Percentiles rank a stretch among this genome's conserved stretches.
These are phyloP conservation scores for Canna indica DNA, from an alignment of 176 grass and related monocot species.

Conservation along the genomic window DNA sequence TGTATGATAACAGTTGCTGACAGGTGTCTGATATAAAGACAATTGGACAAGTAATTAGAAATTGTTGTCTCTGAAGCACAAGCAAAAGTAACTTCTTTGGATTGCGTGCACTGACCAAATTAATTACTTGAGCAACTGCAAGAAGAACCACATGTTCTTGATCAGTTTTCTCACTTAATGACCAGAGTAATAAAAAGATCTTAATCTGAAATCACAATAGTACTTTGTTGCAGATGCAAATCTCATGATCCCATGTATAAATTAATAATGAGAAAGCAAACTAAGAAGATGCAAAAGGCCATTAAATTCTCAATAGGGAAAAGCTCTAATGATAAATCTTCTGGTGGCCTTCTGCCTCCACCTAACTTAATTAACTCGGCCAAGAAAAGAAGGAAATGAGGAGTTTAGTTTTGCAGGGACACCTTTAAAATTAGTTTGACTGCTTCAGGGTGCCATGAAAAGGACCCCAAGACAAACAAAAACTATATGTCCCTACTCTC, in stretches of 20 bases:
- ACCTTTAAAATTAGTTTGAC: neutral
- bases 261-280: too few species aligned
- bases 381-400: neutral
- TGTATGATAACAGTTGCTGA: neutral
- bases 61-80: neutral
- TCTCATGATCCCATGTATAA: too few species aligned
- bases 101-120: neutral
- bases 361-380: neutral
- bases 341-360: neutral
- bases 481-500: too few species aligned
- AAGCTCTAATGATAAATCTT: neutral
- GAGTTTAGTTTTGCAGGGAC: neutral
- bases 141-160: neutral
- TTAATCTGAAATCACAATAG: too few species aligned
- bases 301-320: neutral
- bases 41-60: neutral
- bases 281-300: too few species aligned
- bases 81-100: neutral
- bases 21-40: neutral
- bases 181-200: neutral
- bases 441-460: neutral
- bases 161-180: neutral
- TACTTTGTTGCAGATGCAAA: neutral
- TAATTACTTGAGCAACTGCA: too few species aligned
- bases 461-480: neutral